phyloP scores from a whole-genome alignment of 2,329 filamentous ascomycete species.

The Pseudodiploospora longispora region DNA sequence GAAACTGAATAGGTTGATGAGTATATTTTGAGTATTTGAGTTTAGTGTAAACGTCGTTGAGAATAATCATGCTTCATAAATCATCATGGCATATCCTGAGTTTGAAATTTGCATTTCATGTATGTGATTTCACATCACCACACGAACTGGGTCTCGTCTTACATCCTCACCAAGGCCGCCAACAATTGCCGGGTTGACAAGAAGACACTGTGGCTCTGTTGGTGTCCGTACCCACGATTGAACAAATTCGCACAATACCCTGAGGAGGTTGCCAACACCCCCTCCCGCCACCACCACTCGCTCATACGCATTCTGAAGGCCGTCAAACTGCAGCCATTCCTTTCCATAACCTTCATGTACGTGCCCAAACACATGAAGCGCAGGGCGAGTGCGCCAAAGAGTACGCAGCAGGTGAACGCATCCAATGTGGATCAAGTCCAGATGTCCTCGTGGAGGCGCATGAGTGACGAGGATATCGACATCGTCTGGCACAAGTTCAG shows the following conservation, averaged over 20 bases:
- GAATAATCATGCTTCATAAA: too few species aligned
- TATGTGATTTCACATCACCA: too few species aligned
- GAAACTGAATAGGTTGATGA: too few species aligned
- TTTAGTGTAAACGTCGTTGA: too few species aligned
- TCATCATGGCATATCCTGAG: too few species aligned
- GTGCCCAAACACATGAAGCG: slow-evolving; percentile 58
- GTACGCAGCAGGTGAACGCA: slow-evolving; percentile 29
- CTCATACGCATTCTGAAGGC: slow-evolving; percentile 17
- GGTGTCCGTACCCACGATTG: neutral
- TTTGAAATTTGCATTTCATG: too few species aligned
- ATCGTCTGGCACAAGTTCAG: slow-evolving; percentile 12
- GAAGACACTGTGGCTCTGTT: neutral
- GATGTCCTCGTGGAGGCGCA: slow-evolving; percentile 25
- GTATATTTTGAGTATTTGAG: too few species aligned
- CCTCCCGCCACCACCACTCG: neutral
- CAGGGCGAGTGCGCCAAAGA: slow-evolving; percentile 48
- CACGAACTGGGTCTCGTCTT: too few species aligned
- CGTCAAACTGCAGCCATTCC: slow-evolving; percentile 22
- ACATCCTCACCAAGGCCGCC: neutral
- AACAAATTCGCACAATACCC: neutral
- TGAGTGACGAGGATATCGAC: slow-evolving; percentile 33
- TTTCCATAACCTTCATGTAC: slow-evolving; percentile 47
- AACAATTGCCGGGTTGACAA: neutral
- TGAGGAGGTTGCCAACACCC: neutral
- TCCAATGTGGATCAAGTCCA: slow-evolving; percentile 24